Base-by-base conservation (phyloP, 2,329 filamentous ascomycete species). In the Neofusicoccum ribis region DNA sequence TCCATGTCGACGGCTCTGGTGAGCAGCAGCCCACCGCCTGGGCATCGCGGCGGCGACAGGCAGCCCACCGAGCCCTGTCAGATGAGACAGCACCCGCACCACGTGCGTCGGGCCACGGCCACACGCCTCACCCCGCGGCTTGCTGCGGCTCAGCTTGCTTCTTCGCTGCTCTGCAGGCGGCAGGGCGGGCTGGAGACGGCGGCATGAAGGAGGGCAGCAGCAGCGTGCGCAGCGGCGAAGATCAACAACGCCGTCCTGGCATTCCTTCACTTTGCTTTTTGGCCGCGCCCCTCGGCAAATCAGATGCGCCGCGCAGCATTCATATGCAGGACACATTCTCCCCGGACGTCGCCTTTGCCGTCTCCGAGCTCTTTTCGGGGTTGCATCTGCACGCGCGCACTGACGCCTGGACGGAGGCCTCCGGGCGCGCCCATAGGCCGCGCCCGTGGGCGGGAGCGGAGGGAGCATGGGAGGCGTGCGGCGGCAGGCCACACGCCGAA, bases 301-400 rank as follows among this genome's bases (percentile, higher is more conserved):
- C 54, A 34, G 54, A 27, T n/a, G 54, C 39, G 41, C 23, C 12
- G 20, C 39, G 52, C 23, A 56, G 5, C 52, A 56, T 27, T 56
- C 36, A 43, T 41, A 27, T 56, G 20, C 37, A 56, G 52, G 52
- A 41, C 52, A 43, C 34, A 37, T 43, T 14, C 11, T 20, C 52
- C 52, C 52, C 17, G 52, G 37, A 17, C 12, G 12, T 43, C 20
- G 17, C 47, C 47, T 34, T 27, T 51, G 31, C 50, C 34, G 50
- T 15, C 34, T 52, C 50, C 50, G 50, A 37, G 34, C 50, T 46
- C 15, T 46, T 58, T 39, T 41, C 37, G 39, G 39, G 2, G 15
- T 36, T 56, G 52, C 52, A 56, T 5, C 52, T 56, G 52, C 52
- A 56, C 37, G 52, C 34, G 37, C 52, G 41, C 41, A 34, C 41